Base-by-base conservation (phyloP, 495 filamentous ascomycete genomes). In the Talaromyces ruber region DNA sequence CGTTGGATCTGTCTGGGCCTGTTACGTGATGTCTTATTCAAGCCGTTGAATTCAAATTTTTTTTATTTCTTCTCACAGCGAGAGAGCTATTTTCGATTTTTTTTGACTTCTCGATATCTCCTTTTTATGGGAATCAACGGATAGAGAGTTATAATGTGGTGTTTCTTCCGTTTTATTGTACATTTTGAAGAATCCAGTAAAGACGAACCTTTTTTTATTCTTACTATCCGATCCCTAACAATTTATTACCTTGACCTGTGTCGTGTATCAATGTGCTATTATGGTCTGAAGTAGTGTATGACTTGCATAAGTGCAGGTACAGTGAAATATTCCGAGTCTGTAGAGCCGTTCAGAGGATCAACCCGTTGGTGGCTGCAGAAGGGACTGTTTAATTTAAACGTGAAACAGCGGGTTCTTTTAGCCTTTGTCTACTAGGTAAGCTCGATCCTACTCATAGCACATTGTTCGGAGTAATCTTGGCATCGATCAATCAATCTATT, bases 91-190 rank as follows among this genome's bases (percentile, higher is more conserved):
- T 54, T n/a, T 54, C 2, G n/a, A 9, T 26, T 54, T 21, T 22
- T 21, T 54, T 54, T 28, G 51, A 26, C 51, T 26, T 54, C 18
- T 25, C 51, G 51, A 26, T 26, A 29, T 54, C 16, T 28, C 12
- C 24, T 26, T n/a, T 54, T 53, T 25, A n/a, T 28, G 51, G 51
- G 51, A 28, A 24, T 28, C 5, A 9, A 54, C 51, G 51, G 51
- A 54, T 54, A 54, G 51, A 54, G 43, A 47, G 18, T 47, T 21
- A 26, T 54, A 54, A 54, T 54, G 51, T 54, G 51, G 51, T 54
- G 24, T 54, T 54, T 54, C 51, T 54, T 54, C 51, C 51, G 51
- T 54, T 54, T 28, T 26, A 54, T 54, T 54, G 51, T 54, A 54
- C 51, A 54, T 54, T 25, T 54, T 26, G 51, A 54, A 54, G 51